Conservation (phyloP, 148 eudicot species). For the Persicaria tinctoria region DNA sequence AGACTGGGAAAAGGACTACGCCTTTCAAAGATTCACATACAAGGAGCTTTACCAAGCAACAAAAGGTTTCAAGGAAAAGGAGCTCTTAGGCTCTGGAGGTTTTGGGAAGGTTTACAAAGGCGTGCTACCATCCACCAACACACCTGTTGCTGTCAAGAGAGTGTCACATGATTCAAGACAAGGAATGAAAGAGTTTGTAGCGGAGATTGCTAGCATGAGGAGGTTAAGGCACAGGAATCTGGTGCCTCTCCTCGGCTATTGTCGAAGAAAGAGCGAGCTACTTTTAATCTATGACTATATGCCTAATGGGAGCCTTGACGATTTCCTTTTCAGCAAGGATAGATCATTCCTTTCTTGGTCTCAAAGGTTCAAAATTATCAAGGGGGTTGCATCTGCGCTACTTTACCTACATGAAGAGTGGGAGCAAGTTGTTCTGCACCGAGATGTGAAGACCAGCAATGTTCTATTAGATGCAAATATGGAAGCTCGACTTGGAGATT, state of each 20-base stretch:
- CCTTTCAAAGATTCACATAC: conserved; percentile 5
- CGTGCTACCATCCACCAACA: not conserved
- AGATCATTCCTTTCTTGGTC: conserved; percentile 5
- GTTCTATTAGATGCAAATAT: conserved; percentile 7
- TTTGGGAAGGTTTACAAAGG: conserved; percentile 12
- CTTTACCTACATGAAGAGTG: conserved; percentile 14
- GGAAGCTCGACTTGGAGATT: conserved; percentile 13
- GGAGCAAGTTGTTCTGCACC: conserved; percentile 11
- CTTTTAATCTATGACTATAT: conserved; percentile 13
- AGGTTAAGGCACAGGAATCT: conserved; percentile 15
- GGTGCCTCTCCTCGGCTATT: conserved; percentile 11
- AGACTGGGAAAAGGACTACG: conserved; percentile 13
- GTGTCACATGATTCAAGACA: conserved; percentile 12
- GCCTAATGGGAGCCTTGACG: conserved; percentile 17
- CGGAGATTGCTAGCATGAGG: conserved; percentile 9
- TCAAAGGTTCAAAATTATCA: conserved; percentile 7
- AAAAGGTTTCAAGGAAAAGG: conserved; percentile 10
- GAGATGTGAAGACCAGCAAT: conserved; percentile 15
- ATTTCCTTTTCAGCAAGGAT: not conserved
- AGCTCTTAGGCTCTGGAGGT: conserved; percentile 5
- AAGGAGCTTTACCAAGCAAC: conserved; percentile 11
- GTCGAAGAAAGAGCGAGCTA: conserved; percentile 7
- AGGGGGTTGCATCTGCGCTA: conserved; percentile 14
- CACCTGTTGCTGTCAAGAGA: conserved; percentile 12
- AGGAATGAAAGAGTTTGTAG: conserved; percentile 11